Conservation (phyloP, 192 early-diverging fungal species). For the Spinellus fusiger region DNA sequence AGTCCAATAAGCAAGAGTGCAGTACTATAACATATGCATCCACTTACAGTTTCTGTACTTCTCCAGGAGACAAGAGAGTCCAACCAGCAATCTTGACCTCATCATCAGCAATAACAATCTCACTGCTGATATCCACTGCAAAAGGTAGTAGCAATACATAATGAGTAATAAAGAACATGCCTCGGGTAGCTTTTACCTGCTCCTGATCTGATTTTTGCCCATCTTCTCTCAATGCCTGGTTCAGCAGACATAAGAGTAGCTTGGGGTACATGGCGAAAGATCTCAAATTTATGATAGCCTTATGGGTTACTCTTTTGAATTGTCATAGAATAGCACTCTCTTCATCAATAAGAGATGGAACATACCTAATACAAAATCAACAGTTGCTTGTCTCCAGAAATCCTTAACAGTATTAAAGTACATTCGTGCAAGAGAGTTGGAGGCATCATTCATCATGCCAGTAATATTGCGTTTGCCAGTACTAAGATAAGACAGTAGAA, state of each 20-base stretch:
- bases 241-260: constrained; percentile 29
- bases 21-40: not conserved
- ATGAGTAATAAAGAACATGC: not conserved
- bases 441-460: constrained; percentile 69
- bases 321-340: not conserved
- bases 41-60: constrained; percentile 39
- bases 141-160: not conserved
- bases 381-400: constrained; percentile 58
- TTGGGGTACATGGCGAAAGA: constrained; percentile 25
- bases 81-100: constrained; percentile 56
- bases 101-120: constrained; percentile 59
- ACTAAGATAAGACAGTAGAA: not conserved
- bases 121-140: constrained; percentile 43
- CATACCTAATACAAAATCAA: constrained; percentile 48
- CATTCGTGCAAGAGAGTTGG: constrained; percentile 68
- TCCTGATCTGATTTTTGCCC: constrained; percentile 35
- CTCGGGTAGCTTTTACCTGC: constrained; percentile 26
- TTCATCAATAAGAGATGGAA: too few species aligned
- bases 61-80: constrained; percentile 51
- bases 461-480: constrained; percentile 70
- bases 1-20: not conserved
- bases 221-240: constrained; percentile 30
- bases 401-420: constrained; percentile 73
- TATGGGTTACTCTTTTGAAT: not conserved
- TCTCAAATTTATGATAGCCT: constrained; percentile 34